Conservation (phyloP, 1,139 yeast genomes). For the Scheffersomyces titani region DNA sequence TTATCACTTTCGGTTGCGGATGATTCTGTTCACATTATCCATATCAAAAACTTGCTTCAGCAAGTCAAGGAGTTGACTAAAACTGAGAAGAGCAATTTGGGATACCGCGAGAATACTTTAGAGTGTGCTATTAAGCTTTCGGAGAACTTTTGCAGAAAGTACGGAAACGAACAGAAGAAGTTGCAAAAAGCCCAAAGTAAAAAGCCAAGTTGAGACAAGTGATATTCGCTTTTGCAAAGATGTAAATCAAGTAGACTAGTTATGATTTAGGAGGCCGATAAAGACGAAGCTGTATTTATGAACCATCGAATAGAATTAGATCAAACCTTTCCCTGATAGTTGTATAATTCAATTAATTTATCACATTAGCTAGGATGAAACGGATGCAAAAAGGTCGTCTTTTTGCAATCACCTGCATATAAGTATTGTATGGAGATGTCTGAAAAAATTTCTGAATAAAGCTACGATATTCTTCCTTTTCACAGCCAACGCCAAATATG, state of each 20-base stretch:
- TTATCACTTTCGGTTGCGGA: slow-evolving; percentile 15
- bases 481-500: slow-evolving; percentile 1
- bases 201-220: neutral
- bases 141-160: slow-evolving; percentile 5
- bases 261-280: neutral
- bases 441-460: neutral
- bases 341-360: neutral
- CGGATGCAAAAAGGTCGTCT: neutral
- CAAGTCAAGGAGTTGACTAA: slow-evolving; percentile 4
- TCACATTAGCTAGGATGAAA: neutral
- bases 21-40: slow-evolving; percentile 10
- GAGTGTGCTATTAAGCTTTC: slow-evolving; percentile 1
- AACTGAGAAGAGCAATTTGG: neutral
- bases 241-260: no score
- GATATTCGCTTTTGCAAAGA: neutral
- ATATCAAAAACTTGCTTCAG: slow-evolving; percentile 11
- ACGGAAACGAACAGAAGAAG: slow-evolving; percentile 6
- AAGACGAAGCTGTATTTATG: no score
- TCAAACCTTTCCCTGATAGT: neutral
- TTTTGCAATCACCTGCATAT: neutral
- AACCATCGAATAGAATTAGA: no score
- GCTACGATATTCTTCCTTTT: neutral
- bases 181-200: slow-evolving; percentile 2
- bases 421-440: neutral
- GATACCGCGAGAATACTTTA: neutral